Conservation (phyloP, 139 green algal genomes). For the Auxenochlorella protothecoides region DNA sequence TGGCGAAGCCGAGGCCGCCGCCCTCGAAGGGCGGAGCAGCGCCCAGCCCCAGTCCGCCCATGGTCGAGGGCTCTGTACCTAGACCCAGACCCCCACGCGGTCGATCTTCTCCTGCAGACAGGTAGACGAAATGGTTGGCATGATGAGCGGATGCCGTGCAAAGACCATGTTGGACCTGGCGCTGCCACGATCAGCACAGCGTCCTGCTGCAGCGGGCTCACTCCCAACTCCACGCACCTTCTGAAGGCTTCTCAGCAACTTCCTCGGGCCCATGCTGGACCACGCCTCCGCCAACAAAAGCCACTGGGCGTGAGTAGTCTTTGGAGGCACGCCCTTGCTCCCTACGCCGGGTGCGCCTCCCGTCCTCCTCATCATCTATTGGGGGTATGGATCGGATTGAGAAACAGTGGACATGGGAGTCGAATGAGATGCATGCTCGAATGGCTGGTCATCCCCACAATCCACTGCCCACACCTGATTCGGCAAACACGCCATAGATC, state of each 20-base stretch:
- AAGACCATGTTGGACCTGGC: no score
- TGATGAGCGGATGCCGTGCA: no score
- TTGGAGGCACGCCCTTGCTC: slow-evolving; percentile 9
- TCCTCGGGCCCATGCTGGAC: slow-evolving; percentile 12
- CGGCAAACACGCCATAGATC: slow-evolving; percentile 78
- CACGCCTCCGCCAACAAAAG: slow-evolving; percentile 50
- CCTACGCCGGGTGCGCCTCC: neutral
- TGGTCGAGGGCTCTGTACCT: no score
- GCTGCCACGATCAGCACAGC: neutral
- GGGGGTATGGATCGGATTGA: neutral
- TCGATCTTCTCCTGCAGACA: neutral
- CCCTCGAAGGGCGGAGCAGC: no score
- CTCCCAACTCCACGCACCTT: neutral
- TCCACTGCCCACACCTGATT: slow-evolving; percentile 10
- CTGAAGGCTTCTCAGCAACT: neutral
- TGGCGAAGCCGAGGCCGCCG: no score
- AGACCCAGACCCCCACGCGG: neutral
- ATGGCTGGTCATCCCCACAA: neutral
- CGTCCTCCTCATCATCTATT: neutral
- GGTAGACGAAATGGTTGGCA: no score
- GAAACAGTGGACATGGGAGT: slow-evolving; percentile 5
- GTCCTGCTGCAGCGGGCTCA: neutral
- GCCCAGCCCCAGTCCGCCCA: no score
- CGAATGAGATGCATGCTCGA: slow-evolving; percentile 11
- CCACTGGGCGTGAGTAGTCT: slow-evolving; percentile 62